Evolutionary conservation across 2,329 filamentous ascomycete genomes (phyloP), one percentile per base, ranked within the genome.

Genomic region (Fusarium subglutinans): DNA sequence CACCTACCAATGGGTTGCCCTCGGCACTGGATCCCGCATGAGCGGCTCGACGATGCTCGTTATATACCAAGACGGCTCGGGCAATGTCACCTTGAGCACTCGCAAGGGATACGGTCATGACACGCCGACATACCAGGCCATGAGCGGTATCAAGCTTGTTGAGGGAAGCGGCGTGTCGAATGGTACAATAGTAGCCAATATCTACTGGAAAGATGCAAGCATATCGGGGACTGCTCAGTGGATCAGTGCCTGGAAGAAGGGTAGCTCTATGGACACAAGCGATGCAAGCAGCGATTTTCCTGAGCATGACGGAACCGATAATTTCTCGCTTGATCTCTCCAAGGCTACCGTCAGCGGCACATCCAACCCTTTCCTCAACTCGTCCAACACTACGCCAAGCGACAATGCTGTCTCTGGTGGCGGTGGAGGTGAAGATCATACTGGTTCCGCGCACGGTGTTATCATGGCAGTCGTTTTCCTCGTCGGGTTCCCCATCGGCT

Each of bases 211-310:
- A 8, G 30, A n/a, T 17, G 20, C 30, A 0, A 22, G 17, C 1
- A 47, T 51, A 18, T 8, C 22, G 4, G 56, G 57, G 6, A 38
- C 44, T 8, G 35, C n/a, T 15, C 3, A 51, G 0, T 64, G 62
- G 62, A 64, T 64, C 3, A 63, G 62, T 13, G 62, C 62, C 20
- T 64, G 56, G 56, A 64, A 51, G 35, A 62, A 62, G 28, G 62
- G 62, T 4, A 64, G 30, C 7, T 6, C 62, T 13, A 22, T 64
- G 2, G 24, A 63, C 8, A 64, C 62, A 18, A 50, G 8, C 13
- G 56, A 64, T 30, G 24, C 37, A 15, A 64, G 17, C 20, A 22
- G 24, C 6, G 20, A 63, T 2, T 22, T 64, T 5, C 11, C 20
- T 5, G 37, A 64, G 22, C 62, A 64, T 12, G 56, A 64, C 15